Base-by-base conservation (phyloP, 257 asterid genomes). In the Penstemon newberryi region DNA sequence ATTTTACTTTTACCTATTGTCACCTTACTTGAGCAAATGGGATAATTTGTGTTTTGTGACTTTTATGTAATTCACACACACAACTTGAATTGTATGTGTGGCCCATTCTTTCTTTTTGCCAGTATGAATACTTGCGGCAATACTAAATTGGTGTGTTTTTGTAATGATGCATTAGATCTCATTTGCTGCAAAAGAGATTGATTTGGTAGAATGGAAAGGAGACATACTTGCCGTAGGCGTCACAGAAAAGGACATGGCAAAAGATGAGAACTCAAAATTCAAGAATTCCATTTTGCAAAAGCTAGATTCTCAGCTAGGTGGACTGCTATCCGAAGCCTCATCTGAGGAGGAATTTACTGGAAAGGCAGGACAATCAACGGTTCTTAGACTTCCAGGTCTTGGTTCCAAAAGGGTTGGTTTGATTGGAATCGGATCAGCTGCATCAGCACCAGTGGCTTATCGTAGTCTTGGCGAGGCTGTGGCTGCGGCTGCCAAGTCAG, bases 171-270 rank as follows among this genome's bases (percentile, higher is more conserved):
- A 72, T 25, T 25, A 93, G 97, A 86, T 94, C 73, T 81, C 96
- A 47, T 82, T 94, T 81, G 74, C 87, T 47, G 96, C 96, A 33
- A 91, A 94, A 86, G 97, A 89, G 67, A 79, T 83, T 59, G 96
- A 91, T 78, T 71, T 89, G 81, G 85, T 80, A 4, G 95, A 87
- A 82, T 94, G 99, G 99, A 94, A 91, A 83, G 99, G 99, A 56
- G 99, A 91, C 79, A 82, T 94, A 54, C 96, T 94, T 53, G 96
- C 92, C 12, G 92, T 94, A 43, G 99, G 96, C 10, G 93, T 88
- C 59, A 82, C 96, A 0, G 96, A 87, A 80, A 87, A 78, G 71
- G 99, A 94, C 79, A 69, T 79, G 95, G 84, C 77, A 3, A 94
- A 83, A 82, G 96, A 94, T 57, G 96, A 82, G 59, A 79, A 81